phyloP scores from a whole-genome alignment of 129 eudicot species.

The Arctium minus region DNA sequence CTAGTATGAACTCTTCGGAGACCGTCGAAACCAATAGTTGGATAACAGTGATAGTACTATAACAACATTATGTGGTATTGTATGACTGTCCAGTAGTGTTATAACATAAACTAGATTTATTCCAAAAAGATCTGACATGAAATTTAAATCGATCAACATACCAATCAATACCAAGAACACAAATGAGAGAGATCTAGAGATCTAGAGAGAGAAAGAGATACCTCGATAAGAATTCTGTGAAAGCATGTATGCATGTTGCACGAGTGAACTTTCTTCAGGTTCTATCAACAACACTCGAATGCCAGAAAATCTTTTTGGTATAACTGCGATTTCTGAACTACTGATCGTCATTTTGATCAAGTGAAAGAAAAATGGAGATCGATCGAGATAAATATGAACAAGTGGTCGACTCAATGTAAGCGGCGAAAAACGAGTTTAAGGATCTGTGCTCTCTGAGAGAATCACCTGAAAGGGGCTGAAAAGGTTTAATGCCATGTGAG shows the following conservation, averaged over 20 bases:
- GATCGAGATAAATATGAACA: neutral
- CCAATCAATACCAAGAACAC: too few relatives aligned
- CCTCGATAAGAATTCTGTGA: neutral
- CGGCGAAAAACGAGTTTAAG: neutral
- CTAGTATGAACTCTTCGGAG: too few relatives aligned
- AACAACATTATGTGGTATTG: too few relatives aligned
- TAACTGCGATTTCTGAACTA: neutral
- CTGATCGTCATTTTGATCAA: neutral
- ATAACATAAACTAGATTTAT: too few relatives aligned
- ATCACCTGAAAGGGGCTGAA: neutral
- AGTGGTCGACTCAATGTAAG: neutral
- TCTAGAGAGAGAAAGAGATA: neutral
- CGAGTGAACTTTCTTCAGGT: neutral
- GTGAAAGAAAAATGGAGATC: neutral
- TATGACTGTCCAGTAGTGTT: too few relatives aligned
- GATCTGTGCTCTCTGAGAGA: neutral
- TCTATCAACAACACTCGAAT: neutral
- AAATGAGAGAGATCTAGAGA: too few relatives aligned
- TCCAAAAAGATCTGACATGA: too few relatives aligned
- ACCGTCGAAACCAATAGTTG: too few relatives aligned
- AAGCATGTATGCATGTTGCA: neutral
- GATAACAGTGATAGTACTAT: too few relatives aligned
- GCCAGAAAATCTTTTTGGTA: neutral
- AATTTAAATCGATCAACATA: too few relatives aligned
- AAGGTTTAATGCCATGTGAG: neutral